phyloP scores from a whole-genome alignment of 371 early-diverging fungal species.

The Haplosporangium sp. region DNA sequence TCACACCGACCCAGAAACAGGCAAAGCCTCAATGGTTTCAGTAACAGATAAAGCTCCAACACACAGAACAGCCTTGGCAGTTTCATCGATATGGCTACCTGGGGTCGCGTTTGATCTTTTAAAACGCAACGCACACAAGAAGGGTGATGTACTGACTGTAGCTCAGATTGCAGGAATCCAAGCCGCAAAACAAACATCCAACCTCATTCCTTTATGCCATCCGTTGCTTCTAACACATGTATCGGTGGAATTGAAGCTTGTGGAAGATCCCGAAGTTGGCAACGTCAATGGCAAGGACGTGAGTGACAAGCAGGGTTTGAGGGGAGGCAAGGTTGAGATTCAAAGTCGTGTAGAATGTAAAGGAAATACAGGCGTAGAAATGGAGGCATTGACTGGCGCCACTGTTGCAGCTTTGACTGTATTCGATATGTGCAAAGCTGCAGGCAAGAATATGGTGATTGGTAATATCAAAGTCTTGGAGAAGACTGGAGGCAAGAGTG shows the following conservation, averaged over 20 bases:
- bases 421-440: conserved; percentile 64
- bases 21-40: conserved; percentile 88
- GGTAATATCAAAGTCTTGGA: conserved; percentile 74
- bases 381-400: conserved; percentile 91
- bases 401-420: conserved; percentile 70
- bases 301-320: not conserved
- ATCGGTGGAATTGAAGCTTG: conserved; percentile 70
- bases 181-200: conserved; percentile 88
- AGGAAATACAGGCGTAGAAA: conserved; percentile 94
- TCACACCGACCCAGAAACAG: conserved; percentile 80
- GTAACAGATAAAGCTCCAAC: conserved; percentile 77
- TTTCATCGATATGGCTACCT: conserved; percentile 75
- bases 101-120: conserved; percentile 71
- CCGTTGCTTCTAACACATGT: conserved; percentile 81
- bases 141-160: conserved; percentile 90
- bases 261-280: conserved; percentile 41
- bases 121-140: conserved; percentile 69
- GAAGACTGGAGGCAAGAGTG: conserved; percentile 89
- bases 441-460: conserved; percentile 59
- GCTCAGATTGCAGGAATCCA: conserved; percentile 94
- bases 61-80: conserved; percentile 79
- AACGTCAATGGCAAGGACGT: not conserved
- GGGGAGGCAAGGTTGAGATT: conserved; percentile 57
- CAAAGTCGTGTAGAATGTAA: conserved; percentile 77
- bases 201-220: conserved; percentile 92